Conservation (phyloP, 345 rosid species). For the Boechera stricta region DNA sequence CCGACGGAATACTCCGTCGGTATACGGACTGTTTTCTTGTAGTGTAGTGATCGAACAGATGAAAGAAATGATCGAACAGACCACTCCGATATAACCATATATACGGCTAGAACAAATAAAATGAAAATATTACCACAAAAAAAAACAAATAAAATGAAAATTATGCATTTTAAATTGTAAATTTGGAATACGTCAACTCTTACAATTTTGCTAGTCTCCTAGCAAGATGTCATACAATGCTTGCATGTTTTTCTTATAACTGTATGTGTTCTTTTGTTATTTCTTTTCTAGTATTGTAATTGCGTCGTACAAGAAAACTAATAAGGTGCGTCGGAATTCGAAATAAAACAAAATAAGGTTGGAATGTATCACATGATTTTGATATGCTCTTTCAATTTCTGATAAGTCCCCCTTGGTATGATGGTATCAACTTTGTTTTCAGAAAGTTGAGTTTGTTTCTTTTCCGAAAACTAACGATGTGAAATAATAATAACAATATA, state of each 20-base stretch:
- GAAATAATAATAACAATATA: background rate
- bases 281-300: background rate
- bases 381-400: constrained; percentile 30
- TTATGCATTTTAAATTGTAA: background rate
- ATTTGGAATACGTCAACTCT: background rate
- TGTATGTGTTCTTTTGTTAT: background rate
- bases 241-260: constrained; percentile 7
- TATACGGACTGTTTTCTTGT: too few species aligned
- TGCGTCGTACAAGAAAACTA: constrained; percentile 20
- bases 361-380: constrained; percentile 25
- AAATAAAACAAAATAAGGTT: constrained; percentile 24
- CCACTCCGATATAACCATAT: background rate
- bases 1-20: too few species aligned
- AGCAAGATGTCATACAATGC: constrained; percentile 3
- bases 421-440: constrained; percentile 27
- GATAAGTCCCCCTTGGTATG: constrained; percentile 11
- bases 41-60: background rate
- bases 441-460: constrained; percentile 42
- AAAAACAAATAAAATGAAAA: background rate
- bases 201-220: constrained; percentile 4
- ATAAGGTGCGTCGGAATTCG: constrained; percentile 9
- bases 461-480: constrained; percentile 17
- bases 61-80: background rate
- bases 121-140: too few species aligned
- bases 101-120: background rate